Conservation (phyloP, 768 basidiomycete genomes). For the Clitopilus hobsonii region DNA sequence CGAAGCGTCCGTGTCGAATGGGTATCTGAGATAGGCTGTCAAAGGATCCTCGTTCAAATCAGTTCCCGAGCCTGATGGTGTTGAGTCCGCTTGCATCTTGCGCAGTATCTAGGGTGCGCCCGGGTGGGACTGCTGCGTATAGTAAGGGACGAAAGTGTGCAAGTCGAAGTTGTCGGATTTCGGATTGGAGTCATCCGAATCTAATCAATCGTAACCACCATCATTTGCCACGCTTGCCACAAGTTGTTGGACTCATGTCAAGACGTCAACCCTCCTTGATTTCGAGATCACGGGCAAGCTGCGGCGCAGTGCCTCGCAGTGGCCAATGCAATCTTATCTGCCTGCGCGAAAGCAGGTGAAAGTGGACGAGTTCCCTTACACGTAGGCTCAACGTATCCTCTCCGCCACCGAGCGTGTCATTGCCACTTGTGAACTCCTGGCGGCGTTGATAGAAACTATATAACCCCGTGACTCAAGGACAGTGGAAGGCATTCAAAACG, state of each 20-base stretch:
- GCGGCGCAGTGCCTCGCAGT: too few relatives aligned
- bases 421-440: not conserved
- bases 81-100: not conserved
- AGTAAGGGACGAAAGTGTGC: not conserved
- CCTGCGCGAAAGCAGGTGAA: not conserved
- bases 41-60: not conserved
- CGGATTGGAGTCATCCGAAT: not conserved
- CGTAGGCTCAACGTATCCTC: not conserved
- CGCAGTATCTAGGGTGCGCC: not conserved
- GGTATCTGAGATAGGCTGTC: constrained; percentile 34
- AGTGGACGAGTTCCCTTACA: too few relatives aligned
- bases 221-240: not conserved
- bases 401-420: not conserved
- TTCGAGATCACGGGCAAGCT: not conserved
- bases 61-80: not conserved
- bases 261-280: not conserved
- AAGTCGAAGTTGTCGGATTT: not conserved
- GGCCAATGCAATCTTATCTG: not conserved
- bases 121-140: not conserved
- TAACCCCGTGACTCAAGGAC: too few relatives aligned
- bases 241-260: not conserved
- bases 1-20: constrained; percentile 51
- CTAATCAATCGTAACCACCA: not conserved
- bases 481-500: not conserved
- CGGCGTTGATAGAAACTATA: not conserved